phyloP scores from a whole-genome alignment of 148 eudicot species.

The Silene uniflora region DNA sequence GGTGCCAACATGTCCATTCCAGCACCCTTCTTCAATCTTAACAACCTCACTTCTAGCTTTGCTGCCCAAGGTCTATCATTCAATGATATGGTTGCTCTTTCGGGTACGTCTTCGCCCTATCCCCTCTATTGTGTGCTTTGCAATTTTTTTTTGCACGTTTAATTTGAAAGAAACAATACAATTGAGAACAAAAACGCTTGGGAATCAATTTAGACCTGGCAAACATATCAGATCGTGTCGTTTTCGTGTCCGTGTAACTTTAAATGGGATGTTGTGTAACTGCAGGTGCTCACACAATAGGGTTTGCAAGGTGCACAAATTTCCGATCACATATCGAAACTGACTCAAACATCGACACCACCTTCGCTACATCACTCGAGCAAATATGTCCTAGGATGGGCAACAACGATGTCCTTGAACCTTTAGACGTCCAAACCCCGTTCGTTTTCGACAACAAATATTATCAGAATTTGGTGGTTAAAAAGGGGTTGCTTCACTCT shows the following conservation, averaged over 20 bases:
- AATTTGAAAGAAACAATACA: no score
- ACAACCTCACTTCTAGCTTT: conserved; percentile 13
- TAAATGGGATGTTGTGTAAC: no score
- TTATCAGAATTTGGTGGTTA: conserved; percentile 41
- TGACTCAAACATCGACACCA: conserved; percentile 45
- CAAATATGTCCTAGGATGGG: conserved; percentile 44
- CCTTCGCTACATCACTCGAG: conserved; percentile 36
- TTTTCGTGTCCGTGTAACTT: no score
- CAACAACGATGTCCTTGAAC: conserved; percentile 44
- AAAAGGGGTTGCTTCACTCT: conserved; percentile 62
- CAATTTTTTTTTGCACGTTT: no score
- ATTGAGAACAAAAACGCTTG: no score
- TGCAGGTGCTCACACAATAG: conserved; percentile 64
- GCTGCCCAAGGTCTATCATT: conserved; percentile 30
- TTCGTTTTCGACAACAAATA: conserved; percentile 44
- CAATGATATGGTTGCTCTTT: conserved; percentile 42
- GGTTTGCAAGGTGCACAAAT: conserved; percentile 53
- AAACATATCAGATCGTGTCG: no score
- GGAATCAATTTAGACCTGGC: no score
- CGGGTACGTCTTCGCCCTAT: conserved; percentile 21
- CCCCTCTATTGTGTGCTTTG: no score
- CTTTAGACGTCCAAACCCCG: conserved; percentile 42
- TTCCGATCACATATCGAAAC: conserved; percentile 55
- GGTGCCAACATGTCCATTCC: conserved; percentile 34
- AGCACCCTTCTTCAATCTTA: conserved; percentile 18